Evolutionary conservation across 352 stramenopile genomes (phyloP).

Genomic region (Phytopythium litorale): DNA sequence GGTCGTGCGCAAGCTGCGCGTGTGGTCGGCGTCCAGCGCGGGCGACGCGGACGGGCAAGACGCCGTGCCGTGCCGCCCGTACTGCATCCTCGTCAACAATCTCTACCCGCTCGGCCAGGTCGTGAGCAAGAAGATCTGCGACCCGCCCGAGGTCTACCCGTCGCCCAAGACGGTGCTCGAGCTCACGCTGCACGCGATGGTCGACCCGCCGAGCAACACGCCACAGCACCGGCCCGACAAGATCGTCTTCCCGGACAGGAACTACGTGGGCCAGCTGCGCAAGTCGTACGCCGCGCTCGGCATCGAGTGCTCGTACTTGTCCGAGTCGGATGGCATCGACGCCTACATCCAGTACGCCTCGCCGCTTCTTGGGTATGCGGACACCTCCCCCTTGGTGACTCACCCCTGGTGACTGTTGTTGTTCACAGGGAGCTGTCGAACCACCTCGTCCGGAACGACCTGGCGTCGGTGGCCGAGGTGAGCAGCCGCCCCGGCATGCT

Average conservation of each 20-base stretch:
- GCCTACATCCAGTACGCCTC: constrained; percentile 70
- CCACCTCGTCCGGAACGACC: constrained; percentile 78
- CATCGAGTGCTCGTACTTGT: constrained; percentile 85
- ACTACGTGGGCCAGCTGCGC: constrained; percentile 65
- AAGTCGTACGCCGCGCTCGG: constrained; percentile 70
- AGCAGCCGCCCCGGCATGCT: constrained; percentile 65
- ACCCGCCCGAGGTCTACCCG: constrained; percentile 77
- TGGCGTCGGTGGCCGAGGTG: constrained; percentile 72
- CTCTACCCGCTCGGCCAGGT: constrained; percentile 83
- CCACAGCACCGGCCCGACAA: constrained; percentile 83
- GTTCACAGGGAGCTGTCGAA: constrained; percentile 60
- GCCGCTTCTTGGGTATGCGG: neutral
- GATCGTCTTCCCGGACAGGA: constrained; percentile 81
- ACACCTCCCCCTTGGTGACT: neutral
- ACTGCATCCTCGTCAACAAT: constrained; percentile 87
- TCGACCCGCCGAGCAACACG: constrained; percentile 64
- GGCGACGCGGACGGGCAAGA: constrained; percentile 52
- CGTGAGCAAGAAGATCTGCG: constrained; percentile 82
- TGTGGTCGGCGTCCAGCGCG: constrained; percentile 77
- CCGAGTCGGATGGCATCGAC: constrained; percentile 83
- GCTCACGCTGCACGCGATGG: constrained; percentile 70
- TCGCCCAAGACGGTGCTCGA: constrained; percentile 64
- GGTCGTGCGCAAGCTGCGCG: constrained; percentile 80
- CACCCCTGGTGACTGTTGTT: neutral
- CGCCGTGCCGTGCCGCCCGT: constrained; percentile 71